Evolutionary conservation across 768 basidiomycete species (phyloP).

Genomic region (Cystofilobasidium capitatum): DNA sequence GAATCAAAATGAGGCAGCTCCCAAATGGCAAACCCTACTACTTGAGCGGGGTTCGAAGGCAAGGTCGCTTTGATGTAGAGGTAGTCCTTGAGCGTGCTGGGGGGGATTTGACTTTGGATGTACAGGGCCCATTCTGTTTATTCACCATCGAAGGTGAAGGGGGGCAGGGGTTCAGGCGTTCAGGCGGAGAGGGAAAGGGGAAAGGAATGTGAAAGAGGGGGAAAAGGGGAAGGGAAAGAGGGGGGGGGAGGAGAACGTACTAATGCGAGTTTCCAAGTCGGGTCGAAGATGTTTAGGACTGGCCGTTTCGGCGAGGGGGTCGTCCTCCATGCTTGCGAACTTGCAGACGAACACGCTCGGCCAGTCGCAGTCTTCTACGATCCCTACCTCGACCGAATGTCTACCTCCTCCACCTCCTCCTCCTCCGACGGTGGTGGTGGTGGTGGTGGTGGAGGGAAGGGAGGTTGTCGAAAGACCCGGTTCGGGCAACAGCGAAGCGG

Average conservation of each 20-base stretch:
- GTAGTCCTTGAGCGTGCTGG: neutral
- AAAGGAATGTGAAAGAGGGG: no score
- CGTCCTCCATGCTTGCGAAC: neutral
- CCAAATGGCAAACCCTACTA: neutral
- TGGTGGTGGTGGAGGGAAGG: no score
- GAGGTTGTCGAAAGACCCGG: no score
- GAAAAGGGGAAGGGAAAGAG: no score
- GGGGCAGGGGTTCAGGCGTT: no score
- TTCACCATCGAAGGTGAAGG: neutral
- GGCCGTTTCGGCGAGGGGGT: neutral
- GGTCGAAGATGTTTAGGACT: neutral
- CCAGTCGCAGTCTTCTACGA: neutral
- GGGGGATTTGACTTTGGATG: neutral
- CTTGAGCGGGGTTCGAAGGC: neutral
- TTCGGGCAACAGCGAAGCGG: no score
- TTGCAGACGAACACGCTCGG: neutral
- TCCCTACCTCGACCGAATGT: neutral
- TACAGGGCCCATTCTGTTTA: neutral
- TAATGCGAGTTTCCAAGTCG: neutral
- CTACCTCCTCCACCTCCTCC: no score
- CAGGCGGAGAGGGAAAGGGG: no score
- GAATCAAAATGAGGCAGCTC: neutral
- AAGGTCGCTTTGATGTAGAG: neutral
- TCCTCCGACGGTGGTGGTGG: no score
- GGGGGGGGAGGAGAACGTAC: no score